Evolutionary conservation across 345 rosid species (phyloP), one percentile per base, ranked within the genome.

Genomic region (Syzygium aromaticum): DNA sequence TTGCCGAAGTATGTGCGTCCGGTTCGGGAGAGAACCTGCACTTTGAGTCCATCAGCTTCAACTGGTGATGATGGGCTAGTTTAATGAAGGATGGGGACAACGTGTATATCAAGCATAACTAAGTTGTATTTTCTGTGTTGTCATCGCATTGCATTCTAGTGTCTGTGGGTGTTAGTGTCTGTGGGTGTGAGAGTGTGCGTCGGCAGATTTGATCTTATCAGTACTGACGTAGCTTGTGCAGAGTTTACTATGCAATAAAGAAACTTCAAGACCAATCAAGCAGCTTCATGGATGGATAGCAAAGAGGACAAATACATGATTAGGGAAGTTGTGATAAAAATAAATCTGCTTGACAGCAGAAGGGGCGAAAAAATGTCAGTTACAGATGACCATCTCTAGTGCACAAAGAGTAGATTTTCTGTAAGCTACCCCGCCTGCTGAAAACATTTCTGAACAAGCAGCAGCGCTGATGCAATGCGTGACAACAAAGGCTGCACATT

Each of bases 21-120:
- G 91, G 92, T 15, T 86, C 85, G 87, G 93, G 91, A 19, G 88
- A 91, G 43, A 94, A 94, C 77, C 86, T 92, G 46, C 94, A 94
- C 53, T 93, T 94, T 30, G 94, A 94, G 87, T 92, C 95, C 11
- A 91, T 94, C 54, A 94, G 94, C 91, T 94, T 94, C 87, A 89
- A 87, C 90, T 92, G 97, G 95, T 90, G 93, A 95, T 5, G 52
- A 16, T 13, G n/a, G 7, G 46, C 43, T 21, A 25, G 28, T 8
- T 19, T 73, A 33, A 33, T 38, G 10, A 73, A 40, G 43, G 25
- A 33, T 6, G 80, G 80, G 49, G 80, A 17, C 80, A 0, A 33
- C 25, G 80, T 73, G 80, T 4, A 3, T 73, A 33, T 38, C 49
- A 38, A 38, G 49, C 49, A 73, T 8, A 33, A 33, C 25, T 38